Base-by-base conservation (phyloP, 306 rosid species). In the Styphnolobium japonicum region DNA sequence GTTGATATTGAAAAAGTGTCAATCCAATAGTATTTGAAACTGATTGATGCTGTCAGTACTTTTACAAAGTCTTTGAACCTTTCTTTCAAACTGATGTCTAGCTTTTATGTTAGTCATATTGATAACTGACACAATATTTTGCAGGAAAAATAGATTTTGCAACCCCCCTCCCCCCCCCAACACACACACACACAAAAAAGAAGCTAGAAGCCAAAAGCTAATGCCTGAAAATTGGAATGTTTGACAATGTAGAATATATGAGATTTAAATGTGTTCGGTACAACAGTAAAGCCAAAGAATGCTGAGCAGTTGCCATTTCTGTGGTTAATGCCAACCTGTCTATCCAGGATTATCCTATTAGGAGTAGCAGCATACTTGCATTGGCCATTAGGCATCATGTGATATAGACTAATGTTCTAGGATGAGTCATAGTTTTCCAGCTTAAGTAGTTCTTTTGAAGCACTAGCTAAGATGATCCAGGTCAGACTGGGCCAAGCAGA, bases 301-400 rank as follows among this genome's bases (percentile, higher is more conserved):
- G 5, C 12, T 11, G 1, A 25, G 22, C n/a, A 27, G 18, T 69
- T 61, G 23, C 18, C 23, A 27, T 34, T 27, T 60, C 18, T 48
- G 39, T 76, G 37, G 52, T 42, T 78, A 48, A 27, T 61, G 33
- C 37, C 16, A 68, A 39, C 34, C 74, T 70, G 29, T 36, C 2
- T 18, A 4, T 64, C 34, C 7, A 37, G 52, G 33, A 67, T 39
- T 18, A 10, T 67, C 53, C 53, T 39, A 15, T 67, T 63, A 43
- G 73, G 62, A 85, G 76, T 85, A 66, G 70, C 29, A 77, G 78
- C 56, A 55, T 34, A 25, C 75, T 22, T 65, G 69, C 56, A 73
- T 69, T 46, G 60, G 18, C 27, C 55, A 14, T 71, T 76, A 62
- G 48, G 60, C 42, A 29, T 80, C 58, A 4, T 34, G 46, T 27